Percentiles rank a stretch among this genome's conserved stretches.
These are phyloP conservation scores for Knoxia roxburghii DNA, from an alignment of 257 asterid species.

Conservation along the genomic window DNA sequence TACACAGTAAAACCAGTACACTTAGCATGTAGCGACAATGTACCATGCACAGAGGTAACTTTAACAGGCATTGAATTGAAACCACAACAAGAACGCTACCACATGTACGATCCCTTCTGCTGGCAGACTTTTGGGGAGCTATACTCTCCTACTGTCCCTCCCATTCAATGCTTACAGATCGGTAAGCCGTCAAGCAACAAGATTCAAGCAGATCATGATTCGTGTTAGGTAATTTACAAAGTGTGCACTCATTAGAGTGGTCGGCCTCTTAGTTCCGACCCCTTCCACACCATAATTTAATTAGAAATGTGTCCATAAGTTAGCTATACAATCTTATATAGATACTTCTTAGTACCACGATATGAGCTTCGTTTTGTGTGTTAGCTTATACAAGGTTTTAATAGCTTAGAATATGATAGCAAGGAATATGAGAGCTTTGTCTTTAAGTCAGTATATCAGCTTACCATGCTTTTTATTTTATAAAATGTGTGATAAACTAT, in stretches of 20 bases:
- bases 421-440: conserved; percentile 7
- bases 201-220: conserved; percentile 53
- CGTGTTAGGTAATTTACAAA: conserved; percentile 39
- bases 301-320: conserved; percentile 29
- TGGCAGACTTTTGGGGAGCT: conserved; percentile 85
- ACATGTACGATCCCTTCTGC: conserved; percentile 81
- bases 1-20: conserved; percentile 91
- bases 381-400: conserved; percentile 13
- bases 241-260: conserved; percentile 62
- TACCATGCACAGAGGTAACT: conserved; percentile 75
- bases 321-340: conserved; percentile 31
- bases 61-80: conserved; percentile 48
- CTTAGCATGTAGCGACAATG: conserved; percentile 77
- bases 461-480: not conserved
- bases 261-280: conserved; percentile 61
- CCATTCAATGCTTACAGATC: conserved; percentile 51
- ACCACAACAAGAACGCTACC: conserved; percentile 58
- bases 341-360: conserved; percentile 16
- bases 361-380: conserved; percentile 16
- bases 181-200: conserved; percentile 73
- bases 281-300: conserved; percentile 42
- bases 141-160: conserved; percentile 70
- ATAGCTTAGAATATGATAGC: conserved; percentile 3
- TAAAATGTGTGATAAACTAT: conserved; percentile 9
- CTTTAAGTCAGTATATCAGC: not conserved